These are phyloP conservation scores for Aschersonia sp. DNA, from an alignment of 2,329 filamentous ascomycete genomes.

Conservation along the genomic window DNA sequence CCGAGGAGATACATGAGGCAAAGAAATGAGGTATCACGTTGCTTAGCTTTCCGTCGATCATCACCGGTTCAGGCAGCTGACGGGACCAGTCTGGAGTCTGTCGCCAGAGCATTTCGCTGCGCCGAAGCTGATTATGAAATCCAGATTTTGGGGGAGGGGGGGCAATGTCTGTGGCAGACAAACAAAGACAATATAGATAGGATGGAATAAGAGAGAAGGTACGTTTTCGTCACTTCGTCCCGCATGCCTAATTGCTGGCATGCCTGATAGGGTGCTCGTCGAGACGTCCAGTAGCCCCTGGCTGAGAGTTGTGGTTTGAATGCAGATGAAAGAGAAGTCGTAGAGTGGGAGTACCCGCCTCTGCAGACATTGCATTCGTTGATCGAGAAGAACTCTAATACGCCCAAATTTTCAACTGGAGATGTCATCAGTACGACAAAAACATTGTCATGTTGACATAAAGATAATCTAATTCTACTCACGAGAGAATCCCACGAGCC, in stretches of 20 bases:
- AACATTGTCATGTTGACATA: not conserved
- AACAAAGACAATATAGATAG: constrained; percentile 5
- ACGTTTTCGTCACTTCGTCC: constrained; percentile 25
- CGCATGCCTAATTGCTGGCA: constrained; percentile 21
- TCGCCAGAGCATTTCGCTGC: constrained; percentile 3
- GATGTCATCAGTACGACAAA: constrained; percentile 1
- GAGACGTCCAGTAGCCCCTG: not conserved
- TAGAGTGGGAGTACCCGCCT: constrained; percentile 6
- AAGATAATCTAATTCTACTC: constrained; percentile 21
- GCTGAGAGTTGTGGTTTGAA: not conserved
- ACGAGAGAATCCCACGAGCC: constrained; percentile 99
- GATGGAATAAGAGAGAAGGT: constrained; percentile 16
- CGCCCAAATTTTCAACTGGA: constrained; percentile 75
- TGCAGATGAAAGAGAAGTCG: not conserved
- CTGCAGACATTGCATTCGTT: constrained; percentile 5
- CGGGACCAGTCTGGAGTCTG: constrained; percentile 8
- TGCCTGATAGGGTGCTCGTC: constrained; percentile 9
- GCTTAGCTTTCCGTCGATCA: constrained; percentile 9
- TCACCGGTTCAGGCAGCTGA: constrained; percentile 8
- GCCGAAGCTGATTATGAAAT: too few relatives aligned
- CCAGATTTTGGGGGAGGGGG: too few relatives aligned
- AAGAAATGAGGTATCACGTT: constrained; percentile 20
- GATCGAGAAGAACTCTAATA: constrained; percentile 36
- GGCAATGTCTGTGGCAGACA: constrained; percentile 1
- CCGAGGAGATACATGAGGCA: constrained; percentile 7